Evolutionary conservation across 1,284 basidiomycete genomes (phyloP).

Genomic region (Trichosporon ovoides): DNA sequence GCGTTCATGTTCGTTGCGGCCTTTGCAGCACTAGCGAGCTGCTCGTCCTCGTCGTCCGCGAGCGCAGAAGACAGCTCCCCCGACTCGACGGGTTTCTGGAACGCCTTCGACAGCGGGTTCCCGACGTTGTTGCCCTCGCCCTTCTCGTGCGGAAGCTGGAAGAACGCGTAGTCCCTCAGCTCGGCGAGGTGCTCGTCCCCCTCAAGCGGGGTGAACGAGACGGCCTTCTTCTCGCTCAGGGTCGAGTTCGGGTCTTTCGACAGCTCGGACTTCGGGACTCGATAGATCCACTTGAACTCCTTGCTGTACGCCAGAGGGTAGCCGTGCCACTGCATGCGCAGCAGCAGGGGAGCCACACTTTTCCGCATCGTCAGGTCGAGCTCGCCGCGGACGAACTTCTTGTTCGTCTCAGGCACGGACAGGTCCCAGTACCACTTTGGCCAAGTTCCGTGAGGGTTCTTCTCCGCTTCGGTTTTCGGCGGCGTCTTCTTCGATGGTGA

Average conservation of each 20-base stretch:
- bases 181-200: slow-evolving; percentile 24
- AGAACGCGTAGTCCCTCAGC: slow-evolving; percentile 54
- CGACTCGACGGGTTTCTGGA: slow-evolving; percentile 80
- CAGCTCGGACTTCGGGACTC: slow-evolving; percentile 54
- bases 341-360: slow-evolving; percentile 74
- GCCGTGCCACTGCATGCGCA: slow-evolving; percentile 81
- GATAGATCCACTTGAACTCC: slow-evolving; percentile 88
- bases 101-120: slow-evolving; percentile 81
- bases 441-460: slow-evolving; percentile 48
- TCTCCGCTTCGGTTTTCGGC: not conserved
- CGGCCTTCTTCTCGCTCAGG: slow-evolving; percentile 42
- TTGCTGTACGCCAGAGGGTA: slow-evolving; percentile 81
- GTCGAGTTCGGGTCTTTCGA: slow-evolving; percentile 60
- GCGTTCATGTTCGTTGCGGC: slow-evolving; percentile 88
- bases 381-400: slow-evolving; percentile 44
- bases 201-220: slow-evolving; percentile 17
- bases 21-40: slow-evolving; percentile 65
- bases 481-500: not conserved
- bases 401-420: slow-evolving; percentile 42
- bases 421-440: slow-evolving; percentile 98
- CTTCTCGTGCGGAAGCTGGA: slow-evolving; percentile 93
- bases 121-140: slow-evolving; percentile 93
- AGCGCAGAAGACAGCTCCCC: slow-evolving; percentile 62
- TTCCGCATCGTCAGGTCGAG: slow-evolving; percentile 84
- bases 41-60: slow-evolving; percentile 37